Evolutionary conservation across 495 filamentous ascomycete species (phyloP), one percentile per base, ranked within the genome.

Genomic region (Podospora pseudoanserina): DNA sequence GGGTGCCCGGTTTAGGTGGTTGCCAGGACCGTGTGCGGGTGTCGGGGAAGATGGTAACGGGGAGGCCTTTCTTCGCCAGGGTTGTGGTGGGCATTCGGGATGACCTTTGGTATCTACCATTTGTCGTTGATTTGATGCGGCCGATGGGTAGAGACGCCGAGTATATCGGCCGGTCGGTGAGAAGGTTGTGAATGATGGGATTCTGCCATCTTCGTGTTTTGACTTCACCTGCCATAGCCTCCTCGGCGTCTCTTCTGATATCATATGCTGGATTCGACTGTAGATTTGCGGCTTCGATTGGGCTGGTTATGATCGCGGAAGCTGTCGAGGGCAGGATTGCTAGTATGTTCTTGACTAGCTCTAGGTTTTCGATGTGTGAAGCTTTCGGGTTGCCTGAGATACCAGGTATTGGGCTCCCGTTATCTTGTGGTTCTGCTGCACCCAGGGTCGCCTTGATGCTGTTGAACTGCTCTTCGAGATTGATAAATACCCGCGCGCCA

Each of bases 141-240:
- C 86, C 85, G 4, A 87, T 79, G 0, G 95, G 95, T 1, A 99
- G 83, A 0, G 95, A 99, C 1, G 95, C 93, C 11, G 94, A 97
- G 68, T 92, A 89, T 23, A 92, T 82, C 1, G 95, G 95, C 75
- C 97, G 94, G 78, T 99, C 94, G 18, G 95, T 99, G 19, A 99
- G 86, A 7, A 98, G 89, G 72, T 96, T 98, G 78, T 98, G 95
- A 65, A 99, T 97, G 13, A 99, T 84, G 1, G 94, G 93, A 74
- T 99, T 98, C 70, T 91, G 88, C 75, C 89, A 89, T 63, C 87
- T 84, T 68, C 92, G 85, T 0, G 92, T 93, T 59, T 87, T 86
- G 1, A 93, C 91, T 60, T 86, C 87, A 4, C 89, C 87, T 1
- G 87, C 78, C 34, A 87, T 79, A 71, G 67, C 83, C 75, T 67